phyloP scores from a whole-genome alignment of 345 rosid species.

The Eucalyptus curtisii region DNA sequence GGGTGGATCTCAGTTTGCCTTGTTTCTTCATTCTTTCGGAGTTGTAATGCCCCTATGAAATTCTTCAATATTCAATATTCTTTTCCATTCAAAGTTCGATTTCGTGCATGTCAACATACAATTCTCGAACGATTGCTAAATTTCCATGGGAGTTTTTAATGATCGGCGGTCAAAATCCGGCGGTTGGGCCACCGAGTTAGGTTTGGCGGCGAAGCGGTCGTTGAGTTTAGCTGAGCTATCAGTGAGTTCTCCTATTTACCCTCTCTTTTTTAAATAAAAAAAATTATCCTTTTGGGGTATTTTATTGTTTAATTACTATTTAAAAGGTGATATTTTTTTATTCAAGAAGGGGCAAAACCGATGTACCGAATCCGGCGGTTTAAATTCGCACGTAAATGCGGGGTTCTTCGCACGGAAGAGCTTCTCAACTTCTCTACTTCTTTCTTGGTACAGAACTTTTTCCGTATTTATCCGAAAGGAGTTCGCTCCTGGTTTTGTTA shows the following conservation, averaged over 20 bases:
- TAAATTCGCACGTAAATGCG: not conserved
- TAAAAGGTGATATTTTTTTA: not conserved
- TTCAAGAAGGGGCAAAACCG: not conserved
- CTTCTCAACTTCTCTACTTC: not conserved
- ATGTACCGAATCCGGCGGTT: not conserved
- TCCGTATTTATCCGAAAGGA: not conserved
- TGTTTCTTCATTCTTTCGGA: not conserved
- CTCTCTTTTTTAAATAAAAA: too few relatives aligned
- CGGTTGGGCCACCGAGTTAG: not conserved
- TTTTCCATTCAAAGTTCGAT: not conserved
- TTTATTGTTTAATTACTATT: not conserved
- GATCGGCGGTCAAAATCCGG: not conserved
- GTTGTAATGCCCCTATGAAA: not conserved
- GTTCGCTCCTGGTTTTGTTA: not conserved
- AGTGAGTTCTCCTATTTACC: not conserved
- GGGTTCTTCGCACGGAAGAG: not conserved
- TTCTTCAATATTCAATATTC: not conserved
- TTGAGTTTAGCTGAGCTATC: not conserved
- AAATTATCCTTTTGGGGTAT: not conserved
- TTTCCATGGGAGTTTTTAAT: not conserved
- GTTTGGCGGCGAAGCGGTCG: not conserved
- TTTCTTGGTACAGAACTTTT: not conserved
- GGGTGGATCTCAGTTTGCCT: not conserved
- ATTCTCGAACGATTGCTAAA: not conserved
- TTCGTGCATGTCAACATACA: not conserved